phyloP scores from a whole-genome alignment of 495 filamentous ascomycete species.

The Symbiotaphrina buchneri region DNA sequence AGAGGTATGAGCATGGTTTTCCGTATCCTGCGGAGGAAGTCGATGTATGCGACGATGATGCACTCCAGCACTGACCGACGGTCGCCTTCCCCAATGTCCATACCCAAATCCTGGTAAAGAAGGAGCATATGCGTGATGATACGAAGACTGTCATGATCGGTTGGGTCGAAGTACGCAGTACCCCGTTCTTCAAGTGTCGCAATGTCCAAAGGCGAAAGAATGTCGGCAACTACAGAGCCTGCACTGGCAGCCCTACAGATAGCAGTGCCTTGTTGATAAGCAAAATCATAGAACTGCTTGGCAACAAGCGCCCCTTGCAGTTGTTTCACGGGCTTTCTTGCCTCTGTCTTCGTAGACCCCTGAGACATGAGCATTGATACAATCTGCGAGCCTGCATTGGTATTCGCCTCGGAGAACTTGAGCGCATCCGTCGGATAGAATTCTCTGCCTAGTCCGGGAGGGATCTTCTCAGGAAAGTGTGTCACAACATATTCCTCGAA shows the following conservation, averaged over 20 bases:
- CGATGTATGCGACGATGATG: conserved; percentile 60
- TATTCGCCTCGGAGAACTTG: conserved; percentile 25
- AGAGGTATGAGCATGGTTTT: conserved; percentile 59
- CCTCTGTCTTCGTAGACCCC: conserved; percentile 20
- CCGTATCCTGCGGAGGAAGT: conserved; percentile 43
- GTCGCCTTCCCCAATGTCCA: conserved; percentile 12
- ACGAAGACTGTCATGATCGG: conserved; percentile 33
- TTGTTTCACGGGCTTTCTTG: conserved; percentile 31
- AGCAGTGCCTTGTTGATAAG: conserved; percentile 31
- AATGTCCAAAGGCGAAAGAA: conserved; percentile 17
- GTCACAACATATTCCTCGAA: conserved; percentile 37
- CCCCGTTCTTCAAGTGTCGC: conserved; percentile 7
- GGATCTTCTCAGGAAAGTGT: conserved; percentile 19
- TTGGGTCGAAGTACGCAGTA: conserved; percentile 18
- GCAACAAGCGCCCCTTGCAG: conserved; percentile 44
- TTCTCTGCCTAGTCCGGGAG: conserved; percentile 14
- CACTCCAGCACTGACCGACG: conserved; percentile 27
- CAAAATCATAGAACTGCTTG: conserved; percentile 28
- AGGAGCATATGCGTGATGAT: conserved; percentile 37
- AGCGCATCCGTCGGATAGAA: conserved; percentile 30
- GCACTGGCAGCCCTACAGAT: conserved; percentile 29
- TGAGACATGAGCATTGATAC: conserved; percentile 25
- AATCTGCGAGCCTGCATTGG: conserved; percentile 22
- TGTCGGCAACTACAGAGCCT: too few species aligned
- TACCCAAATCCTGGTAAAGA: conserved; percentile 18